Base-by-base conservation (phyloP, 768 basidiomycete species). In the Kwoniella bestiolae region DNA sequence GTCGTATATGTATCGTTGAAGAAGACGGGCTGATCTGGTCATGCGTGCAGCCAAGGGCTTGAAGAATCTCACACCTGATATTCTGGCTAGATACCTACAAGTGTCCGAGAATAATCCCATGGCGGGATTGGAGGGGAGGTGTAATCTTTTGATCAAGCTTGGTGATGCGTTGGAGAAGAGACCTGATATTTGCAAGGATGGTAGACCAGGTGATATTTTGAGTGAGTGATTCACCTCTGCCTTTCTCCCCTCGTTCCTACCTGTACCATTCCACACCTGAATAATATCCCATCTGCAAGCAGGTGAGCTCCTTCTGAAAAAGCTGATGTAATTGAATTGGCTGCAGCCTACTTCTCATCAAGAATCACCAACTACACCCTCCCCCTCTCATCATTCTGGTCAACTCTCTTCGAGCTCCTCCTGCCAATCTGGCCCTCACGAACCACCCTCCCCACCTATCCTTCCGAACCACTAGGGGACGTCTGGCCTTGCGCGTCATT, bases 341-440 rank as follows among this genome's bases (percentile, higher is more conserved):
- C 21, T 52, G 32, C 29, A 68, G 68, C 29, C 11, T 69, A 70
- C 53, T 65, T 70, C 25, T 45, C 60, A 23, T 44, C 56, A 31
- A 45, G 56, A 21, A 59, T 67, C 41, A 11, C 38, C 21, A n/a
- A 31, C 2, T 82, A 79, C 83, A 16, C 34, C 12, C 84, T 96
- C 3, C 89, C 90, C 51, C 83, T 96, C 66, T 82, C 89, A 8
- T 85, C 87, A 0, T 86, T 98, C 14, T 98, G 95, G 93, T 81
- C 86, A 14, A 86, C 86, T 18, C 86, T 97, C 47, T 88, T 96
- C 57, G 86, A 90, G 3, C 91, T 92, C 3, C 84, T 98, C 34
- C 86, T 90, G 56, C 85, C 88, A 1, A 92, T 97, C 74, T 98
- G 95, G 95, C 94, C 95, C 0, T 83, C 85, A 2, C 86, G 94